Base-by-base conservation (phyloP, 768 basidiomycete genomes). In the Filobasidium wieringae region DNA sequence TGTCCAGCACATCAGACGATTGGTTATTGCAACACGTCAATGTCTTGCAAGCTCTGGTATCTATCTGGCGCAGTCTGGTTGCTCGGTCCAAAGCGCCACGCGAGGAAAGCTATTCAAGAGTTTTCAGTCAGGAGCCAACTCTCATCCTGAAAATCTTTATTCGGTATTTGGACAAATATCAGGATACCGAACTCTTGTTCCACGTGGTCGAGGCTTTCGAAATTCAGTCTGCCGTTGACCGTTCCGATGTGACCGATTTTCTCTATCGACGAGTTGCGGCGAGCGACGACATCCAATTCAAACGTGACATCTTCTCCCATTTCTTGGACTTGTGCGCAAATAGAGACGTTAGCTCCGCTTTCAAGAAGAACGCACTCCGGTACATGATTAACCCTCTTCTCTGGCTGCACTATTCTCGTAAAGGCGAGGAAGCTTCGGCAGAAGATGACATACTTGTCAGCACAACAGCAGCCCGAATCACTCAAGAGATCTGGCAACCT, bases 301-400 rank as follows among this genome's bases (percentile, higher is more conserved):
- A 86, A 37, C 82, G 88, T n/a, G 87, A 86, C 56, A 76, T 95
- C 47, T 76, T 99, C 33, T 78, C 83, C 71, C 83, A 87, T 55
- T 97, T 96, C 74, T 75, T 92, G 57, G 80, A 80, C 39, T 86
- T 91, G 82, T 93, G 92, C 73, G 80, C 81, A 24, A 73, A 73
- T 49, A 82, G 85, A 54, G 66, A 75, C 1, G 78, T 81, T 56
- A 77, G 84, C 4, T 85, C 83, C 80, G 73, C 79, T 4, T 86
- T 89, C 73, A 96, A 93, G 72, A 72, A 72, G n/a, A 74, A 77
- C 45, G 72, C 75, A 15, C 68, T 79, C 39, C 88, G 88, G 4
- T 82, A 87, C 61, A 78, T 99, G 63, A 76, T 99, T 65, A 90
- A 88, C 12, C 95, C 95, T 2, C 86, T 82, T 11, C 78, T 97